phyloP scores from a whole-genome alignment of 192 early-diverging fungal species.

The Chytriomyces confervae region DNA sequence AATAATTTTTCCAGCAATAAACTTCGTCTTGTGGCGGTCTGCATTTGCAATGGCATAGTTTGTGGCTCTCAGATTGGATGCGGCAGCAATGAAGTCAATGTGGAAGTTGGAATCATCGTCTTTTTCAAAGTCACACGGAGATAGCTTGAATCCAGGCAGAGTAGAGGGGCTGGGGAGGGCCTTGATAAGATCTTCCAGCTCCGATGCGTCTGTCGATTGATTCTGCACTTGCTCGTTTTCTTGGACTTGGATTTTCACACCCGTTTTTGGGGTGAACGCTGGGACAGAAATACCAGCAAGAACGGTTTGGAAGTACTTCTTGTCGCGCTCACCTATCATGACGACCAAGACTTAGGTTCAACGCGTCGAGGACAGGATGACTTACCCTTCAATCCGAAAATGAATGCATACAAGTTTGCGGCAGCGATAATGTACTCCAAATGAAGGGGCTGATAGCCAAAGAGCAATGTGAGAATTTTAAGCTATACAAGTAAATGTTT shows the following conservation, averaged over 20 bases:
- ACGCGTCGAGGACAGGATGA: constrained; percentile 9
- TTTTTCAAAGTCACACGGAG: constrained; percentile 97
- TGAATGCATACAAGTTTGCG: constrained; percentile 94
- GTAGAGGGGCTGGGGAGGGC: constrained; percentile 78
- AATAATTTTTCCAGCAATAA: constrained; percentile 97
- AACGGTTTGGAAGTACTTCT: constrained; percentile 67
- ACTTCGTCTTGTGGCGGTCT: constrained; percentile 89
- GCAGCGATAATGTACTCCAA: constrained; percentile 89
- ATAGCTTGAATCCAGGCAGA: constrained; percentile 83
- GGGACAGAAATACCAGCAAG: constrained; percentile 73
- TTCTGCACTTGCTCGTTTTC: constrained; percentile 79
- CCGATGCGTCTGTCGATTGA: constrained; percentile 48
- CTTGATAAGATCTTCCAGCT: constrained; percentile 71
- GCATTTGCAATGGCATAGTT: constrained; percentile 85
- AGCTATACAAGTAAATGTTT: constrained; percentile 2
- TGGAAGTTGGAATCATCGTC: constrained; percentile 99
- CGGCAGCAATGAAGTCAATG: constrained; percentile 98
- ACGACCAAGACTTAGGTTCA: neutral
- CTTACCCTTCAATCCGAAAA: constrained; percentile 91
- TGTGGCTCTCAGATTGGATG: constrained; percentile 92
- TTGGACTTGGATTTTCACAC: constrained; percentile 95
- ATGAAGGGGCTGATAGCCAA: constrained; percentile 61
- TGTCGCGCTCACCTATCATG: constrained; percentile 55
- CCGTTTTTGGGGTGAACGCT: constrained; percentile 83
- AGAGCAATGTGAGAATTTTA: constrained; percentile 4